Percentiles rank a stretch among this genome's conserved stretches.
These are phyloP conservation scores for Phytophthora tentaculata DNA, from an alignment of 352 stramenopile genomes.

Conservation along the genomic window DNA sequence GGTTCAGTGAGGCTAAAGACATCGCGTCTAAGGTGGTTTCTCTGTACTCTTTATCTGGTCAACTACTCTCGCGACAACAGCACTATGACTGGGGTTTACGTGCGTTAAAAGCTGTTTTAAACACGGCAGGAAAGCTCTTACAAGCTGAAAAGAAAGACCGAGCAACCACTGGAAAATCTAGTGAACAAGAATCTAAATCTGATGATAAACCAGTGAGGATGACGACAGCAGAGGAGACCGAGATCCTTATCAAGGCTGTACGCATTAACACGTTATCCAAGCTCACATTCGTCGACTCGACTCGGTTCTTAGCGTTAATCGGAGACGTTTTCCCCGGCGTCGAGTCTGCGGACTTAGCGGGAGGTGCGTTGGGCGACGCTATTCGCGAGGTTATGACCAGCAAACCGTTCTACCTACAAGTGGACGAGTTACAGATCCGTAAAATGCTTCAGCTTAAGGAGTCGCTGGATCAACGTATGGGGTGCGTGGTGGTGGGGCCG, in stretches of 20 bases:
- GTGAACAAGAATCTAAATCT: conserved; percentile 26
- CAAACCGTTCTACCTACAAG: conserved; percentile 89
- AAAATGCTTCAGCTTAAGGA: conserved; percentile 98
- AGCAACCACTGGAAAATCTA: conserved; percentile 21
- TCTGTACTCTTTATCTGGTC: conserved; percentile 88
- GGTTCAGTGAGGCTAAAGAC: conserved; percentile 90
- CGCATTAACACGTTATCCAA: conserved; percentile 96
- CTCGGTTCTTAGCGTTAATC: conserved; percentile 92
- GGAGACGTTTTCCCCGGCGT: conserved; percentile 94
- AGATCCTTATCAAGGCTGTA: conserved; percentile 96
- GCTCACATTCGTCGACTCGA: conserved; percentile 93
- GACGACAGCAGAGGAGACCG: conserved; percentile 79
- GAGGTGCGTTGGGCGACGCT: conserved; percentile 82
- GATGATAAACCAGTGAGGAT: conserved; percentile 45
- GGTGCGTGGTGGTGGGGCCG: conserved; percentile 94
- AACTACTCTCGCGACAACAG: conserved; percentile 90
- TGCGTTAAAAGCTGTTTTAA: conserved; percentile 94
- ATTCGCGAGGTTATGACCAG: conserved; percentile 91
- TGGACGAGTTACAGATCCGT: conserved; percentile 91
- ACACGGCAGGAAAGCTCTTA: conserved; percentile 93
- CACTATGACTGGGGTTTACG: conserved; percentile 96
- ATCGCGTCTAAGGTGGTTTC: conserved; percentile 92
- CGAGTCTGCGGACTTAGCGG: conserved; percentile 76
- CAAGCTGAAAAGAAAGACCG: conserved; percentile 81
- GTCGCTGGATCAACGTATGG: conserved; percentile 94